Evolutionary conservation across 257 asterid species (phyloP).

Genomic region (Primulina tabacum): DNA sequence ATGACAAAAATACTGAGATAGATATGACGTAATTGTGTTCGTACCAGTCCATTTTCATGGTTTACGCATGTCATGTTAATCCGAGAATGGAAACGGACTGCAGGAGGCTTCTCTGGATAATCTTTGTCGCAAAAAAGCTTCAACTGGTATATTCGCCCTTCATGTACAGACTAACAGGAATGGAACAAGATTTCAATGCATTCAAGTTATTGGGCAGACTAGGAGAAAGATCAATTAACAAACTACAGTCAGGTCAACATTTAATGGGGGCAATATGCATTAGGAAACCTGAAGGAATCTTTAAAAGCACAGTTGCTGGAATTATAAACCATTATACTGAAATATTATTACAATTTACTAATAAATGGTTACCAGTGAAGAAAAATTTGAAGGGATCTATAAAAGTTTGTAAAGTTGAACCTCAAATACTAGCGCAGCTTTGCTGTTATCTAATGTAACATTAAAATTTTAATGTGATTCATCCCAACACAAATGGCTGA

Average conservation of each 20-base stretch:
- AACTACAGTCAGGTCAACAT: neutral
- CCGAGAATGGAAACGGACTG: constrained; percentile 81
- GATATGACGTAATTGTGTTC: constrained; percentile 19
- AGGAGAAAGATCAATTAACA: neutral
- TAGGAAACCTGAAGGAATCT: neutral
- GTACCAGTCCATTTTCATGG: constrained; percentile 79
- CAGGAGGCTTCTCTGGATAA: constrained; percentile 26
- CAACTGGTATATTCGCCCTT: constrained; percentile 36
- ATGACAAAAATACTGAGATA: constrained; percentile 3
- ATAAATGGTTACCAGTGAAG: neutral
- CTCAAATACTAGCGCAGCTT: neutral
- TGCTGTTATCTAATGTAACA: neutral
- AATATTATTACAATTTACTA: constrained; percentile 5
- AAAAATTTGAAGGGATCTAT: neutral
- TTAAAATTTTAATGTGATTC: neutral
- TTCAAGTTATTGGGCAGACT: neutral
- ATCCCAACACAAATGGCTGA: neutral
- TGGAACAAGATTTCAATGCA: neutral
- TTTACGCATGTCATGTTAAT: constrained; percentile 78
- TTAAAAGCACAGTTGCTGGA: neutral
- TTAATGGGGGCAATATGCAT: neutral
- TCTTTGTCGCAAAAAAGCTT: neutral
- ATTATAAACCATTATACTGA: neutral
- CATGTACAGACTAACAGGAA: neutral
- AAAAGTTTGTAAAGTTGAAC: neutral